Percentiles rank a stretch among this genome's conserved stretches.
Conservation (phyloP, 192 early-diverging fungal species). For the Coemansia sp. region DNA sequence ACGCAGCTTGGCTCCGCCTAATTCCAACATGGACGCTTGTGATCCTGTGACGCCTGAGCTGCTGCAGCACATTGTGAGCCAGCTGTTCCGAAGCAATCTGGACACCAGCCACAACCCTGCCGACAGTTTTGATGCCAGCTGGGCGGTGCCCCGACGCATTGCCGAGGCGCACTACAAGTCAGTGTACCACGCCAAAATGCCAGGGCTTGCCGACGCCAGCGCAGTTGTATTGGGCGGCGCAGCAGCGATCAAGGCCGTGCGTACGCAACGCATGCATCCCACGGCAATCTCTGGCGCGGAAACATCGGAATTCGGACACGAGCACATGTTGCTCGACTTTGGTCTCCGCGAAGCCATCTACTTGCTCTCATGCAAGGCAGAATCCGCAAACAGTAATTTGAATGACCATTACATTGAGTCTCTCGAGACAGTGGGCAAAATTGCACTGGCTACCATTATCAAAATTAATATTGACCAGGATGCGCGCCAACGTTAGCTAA, state of each 20-base stretch:
- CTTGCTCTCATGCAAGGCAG: slow-evolving; percentile 16
- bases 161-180: slow-evolving; percentile 2
- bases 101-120: not conserved
- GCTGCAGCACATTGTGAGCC: not conserved
- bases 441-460: slow-evolving; percentile 34
- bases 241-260: slow-evolving; percentile 21
- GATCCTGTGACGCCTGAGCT: not conserved
- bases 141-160: slow-evolving; percentile 17
- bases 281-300: not conserved
- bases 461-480: slow-evolving; percentile 40
- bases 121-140: slow-evolving; percentile 20
- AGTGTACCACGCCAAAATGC: not conserved
- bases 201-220: slow-evolving; percentile 12
- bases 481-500: not conserved
- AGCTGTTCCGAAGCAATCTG: not conserved
- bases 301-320: slow-evolving; percentile 10
- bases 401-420: slow-evolving; percentile 17
- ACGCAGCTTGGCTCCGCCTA: not conserved
- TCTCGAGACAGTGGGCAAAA: slow-evolving; percentile 25
- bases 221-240: slow-evolving; percentile 25
- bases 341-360: slow-evolving; percentile 22
- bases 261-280: slow-evolving; percentile 9
- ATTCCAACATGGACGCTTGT: too few relatives aligned
- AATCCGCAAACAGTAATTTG: not conserved
- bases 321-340: slow-evolving; percentile 23